Evolutionary conservation across 106 monocot species (phyloP).

Genomic region (Chionographis japonica): DNA sequence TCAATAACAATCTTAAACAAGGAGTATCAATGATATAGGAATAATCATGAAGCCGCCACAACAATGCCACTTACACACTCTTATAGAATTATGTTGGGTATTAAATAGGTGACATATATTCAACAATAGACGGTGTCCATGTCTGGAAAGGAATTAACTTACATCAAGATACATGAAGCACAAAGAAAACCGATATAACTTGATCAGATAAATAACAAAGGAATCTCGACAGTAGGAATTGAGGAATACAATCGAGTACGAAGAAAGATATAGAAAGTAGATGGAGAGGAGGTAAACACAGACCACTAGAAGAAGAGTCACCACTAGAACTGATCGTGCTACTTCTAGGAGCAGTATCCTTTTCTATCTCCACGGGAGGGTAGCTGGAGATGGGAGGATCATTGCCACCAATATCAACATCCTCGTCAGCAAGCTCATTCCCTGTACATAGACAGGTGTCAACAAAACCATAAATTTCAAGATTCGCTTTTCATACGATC

Average conservation of each 20-base stretch:
- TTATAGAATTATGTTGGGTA: too few species aligned
- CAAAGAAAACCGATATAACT: too few species aligned
- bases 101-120: too few species aligned
- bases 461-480: background rate
- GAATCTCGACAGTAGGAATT: background rate
- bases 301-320: conserved; percentile 83
- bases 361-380: conserved; percentile 76
- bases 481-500: background rate
- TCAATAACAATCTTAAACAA: too few species aligned
- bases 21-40: too few species aligned
- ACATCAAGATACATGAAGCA: too few species aligned
- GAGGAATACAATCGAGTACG: too few species aligned
- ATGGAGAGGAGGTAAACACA: conserved; percentile 20
- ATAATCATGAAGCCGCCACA: too few species aligned
- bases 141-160: too few species aligned
- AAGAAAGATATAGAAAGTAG: conserved; percentile 1
- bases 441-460: conserved; percentile 27
- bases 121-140: too few species aligned
- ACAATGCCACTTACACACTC: too few species aligned
- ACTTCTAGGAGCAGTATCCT: conserved; percentile 36
- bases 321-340: conserved; percentile 80
- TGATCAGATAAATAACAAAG: too few species aligned
- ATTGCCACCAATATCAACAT: conserved; percentile 79
- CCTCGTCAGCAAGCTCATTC: conserved; percentile 65
- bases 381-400: conserved; percentile 72